Evolutionary conservation across 495 filamentous ascomycete genomes (phyloP).

Genomic region (Xylaria flabelliformis): DNA sequence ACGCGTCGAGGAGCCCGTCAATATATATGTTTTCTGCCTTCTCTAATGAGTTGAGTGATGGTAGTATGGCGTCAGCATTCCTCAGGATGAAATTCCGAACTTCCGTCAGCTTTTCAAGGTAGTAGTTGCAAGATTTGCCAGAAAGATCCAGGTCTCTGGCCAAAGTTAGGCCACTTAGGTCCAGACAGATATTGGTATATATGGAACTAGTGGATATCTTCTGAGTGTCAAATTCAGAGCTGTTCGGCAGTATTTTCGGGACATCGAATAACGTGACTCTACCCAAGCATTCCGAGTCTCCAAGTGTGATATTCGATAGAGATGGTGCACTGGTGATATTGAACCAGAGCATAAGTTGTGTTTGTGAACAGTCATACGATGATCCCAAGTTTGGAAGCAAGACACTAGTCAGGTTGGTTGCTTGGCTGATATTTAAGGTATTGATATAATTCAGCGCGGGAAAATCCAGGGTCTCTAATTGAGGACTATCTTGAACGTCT

Average conservation of each 20-base stretch:
- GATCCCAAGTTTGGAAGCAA: neutral
- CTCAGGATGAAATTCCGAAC: neutral
- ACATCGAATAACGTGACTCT: no score
- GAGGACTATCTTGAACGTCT: neutral
- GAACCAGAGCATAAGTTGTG: no score
- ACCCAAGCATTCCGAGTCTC: neutral
- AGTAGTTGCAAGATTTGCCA: neutral
- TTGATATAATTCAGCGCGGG: neutral
- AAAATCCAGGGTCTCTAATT: neutral
- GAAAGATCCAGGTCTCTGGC: neutral
- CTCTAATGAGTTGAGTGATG: neutral
- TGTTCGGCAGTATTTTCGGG: no score
- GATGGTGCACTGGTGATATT: neutral
- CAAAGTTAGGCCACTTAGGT: neutral
- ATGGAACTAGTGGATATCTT: no score
- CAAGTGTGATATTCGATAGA: neutral
- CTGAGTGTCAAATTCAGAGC: no score
- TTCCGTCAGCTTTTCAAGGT: neutral
- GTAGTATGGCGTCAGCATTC: neutral
- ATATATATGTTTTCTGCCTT: neutral
- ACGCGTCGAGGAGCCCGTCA: neutral
- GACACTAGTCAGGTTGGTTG: neutral
- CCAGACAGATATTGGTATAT: neutral
- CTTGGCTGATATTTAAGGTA: neutral
- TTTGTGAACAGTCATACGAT: no score